These are phyloP conservation scores for Termitomyces sp. DNA, from an alignment of 768 basidiomycete species.

Conservation along the genomic window DNA sequence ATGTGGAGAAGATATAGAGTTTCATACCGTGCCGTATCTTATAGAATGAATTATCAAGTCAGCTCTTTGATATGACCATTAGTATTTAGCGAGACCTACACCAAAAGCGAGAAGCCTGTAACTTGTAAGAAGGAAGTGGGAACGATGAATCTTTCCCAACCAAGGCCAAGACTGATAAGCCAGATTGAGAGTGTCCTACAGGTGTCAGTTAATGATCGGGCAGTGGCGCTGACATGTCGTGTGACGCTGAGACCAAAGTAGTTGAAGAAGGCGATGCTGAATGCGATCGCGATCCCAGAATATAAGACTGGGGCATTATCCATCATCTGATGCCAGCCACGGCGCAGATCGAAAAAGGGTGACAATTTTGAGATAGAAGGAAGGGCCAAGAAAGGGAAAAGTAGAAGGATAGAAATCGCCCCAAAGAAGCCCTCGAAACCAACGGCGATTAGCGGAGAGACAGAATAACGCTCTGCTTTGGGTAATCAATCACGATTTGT, in stretches of 20 bases:
- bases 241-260: slow-evolving; percentile 91
- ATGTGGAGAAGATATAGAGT: slow-evolving; percentile 4
- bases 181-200: slow-evolving; percentile 96
- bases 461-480: slow-evolving; percentile 55
- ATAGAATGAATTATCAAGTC: not conserved
- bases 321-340: slow-evolving; percentile 88
- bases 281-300: slow-evolving; percentile 64
- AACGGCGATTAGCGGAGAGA: slow-evolving; percentile 88
- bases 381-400: slow-evolving; percentile 76
- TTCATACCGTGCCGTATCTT: slow-evolving; percentile 80
- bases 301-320: slow-evolving; percentile 66
- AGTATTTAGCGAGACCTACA: slow-evolving; percentile 45
- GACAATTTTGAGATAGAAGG: slow-evolving; percentile 56
- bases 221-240: slow-evolving; percentile 89
- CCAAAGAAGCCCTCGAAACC: slow-evolving; percentile 95
- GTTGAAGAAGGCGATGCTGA: slow-evolving; percentile 79
- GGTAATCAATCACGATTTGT: not conserved
- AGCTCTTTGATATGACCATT: not conserved
- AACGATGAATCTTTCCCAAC: slow-evolving; percentile 84
- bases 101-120: slow-evolving; percentile 78
- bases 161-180: slow-evolving; percentile 82
- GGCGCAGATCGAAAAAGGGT: slow-evolving; percentile 81
- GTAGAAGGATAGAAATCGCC: slow-evolving; percentile 65
- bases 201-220: slow-evolving; percentile 87
- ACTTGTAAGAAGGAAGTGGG: slow-evolving; percentile 83